A percentile compares a stretch with the other conserved stretches of the same genome.
These are phyloP conservation scores for Artemisia argyi DNA, from an alignment of 129 eudicot genomes.

Conservation along the genomic window DNA sequence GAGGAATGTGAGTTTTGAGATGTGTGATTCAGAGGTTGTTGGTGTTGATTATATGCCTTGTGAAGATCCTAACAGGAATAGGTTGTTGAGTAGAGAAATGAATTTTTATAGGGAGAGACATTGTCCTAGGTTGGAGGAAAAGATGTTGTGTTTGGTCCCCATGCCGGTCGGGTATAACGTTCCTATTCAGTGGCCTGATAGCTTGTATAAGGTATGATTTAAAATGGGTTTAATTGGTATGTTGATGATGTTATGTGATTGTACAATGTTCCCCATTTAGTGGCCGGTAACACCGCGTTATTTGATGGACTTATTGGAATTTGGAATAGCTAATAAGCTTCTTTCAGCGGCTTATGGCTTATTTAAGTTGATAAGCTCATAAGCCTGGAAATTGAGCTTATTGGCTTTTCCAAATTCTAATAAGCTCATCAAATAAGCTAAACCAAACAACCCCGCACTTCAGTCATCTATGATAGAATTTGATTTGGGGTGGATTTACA, in stretches of 20 bases:
- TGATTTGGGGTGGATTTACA: too few relatives aligned
- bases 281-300: too few relatives aligned
- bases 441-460: too few relatives aligned
- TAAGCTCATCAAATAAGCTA: background rate
- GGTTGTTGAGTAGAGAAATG: conserved; percentile 86
- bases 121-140: conserved; percentile 75
- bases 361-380: too few relatives aligned
- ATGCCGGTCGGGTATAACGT: conserved; percentile 75
- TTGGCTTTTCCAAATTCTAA: background rate
- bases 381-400: too few relatives aligned
- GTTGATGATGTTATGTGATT: background rate
- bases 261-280: too few relatives aligned
- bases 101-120: conserved; percentile 88
- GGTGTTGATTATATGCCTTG: conserved; percentile 92
- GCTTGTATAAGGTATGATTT: conserved; percentile 72
- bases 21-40: conserved; percentile 62
- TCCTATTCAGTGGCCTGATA: conserved; percentile 87
- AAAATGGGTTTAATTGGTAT: background rate
- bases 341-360: too few relatives aligned
- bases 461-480: too few relatives aligned
- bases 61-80: conserved; percentile 84
- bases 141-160: conserved; percentile 80
- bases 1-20: conserved; percentile 39
- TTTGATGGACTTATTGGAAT: too few relatives aligned
- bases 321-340: too few relatives aligned